Base-by-base conservation (phyloP, 768 basidiomycete genomes). In the Cantharellus cinnabarinus region DNA sequence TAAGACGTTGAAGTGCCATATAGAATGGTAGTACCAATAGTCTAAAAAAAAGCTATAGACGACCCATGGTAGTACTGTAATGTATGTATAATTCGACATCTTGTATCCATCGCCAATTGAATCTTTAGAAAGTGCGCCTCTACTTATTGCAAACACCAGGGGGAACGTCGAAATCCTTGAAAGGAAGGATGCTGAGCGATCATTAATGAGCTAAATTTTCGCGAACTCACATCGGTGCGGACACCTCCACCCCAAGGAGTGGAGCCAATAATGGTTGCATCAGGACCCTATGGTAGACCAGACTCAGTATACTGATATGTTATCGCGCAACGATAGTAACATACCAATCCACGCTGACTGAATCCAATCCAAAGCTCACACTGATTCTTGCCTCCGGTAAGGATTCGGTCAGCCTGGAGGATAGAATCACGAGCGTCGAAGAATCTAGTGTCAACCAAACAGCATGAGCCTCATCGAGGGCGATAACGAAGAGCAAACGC, bases 211-310 rank as follows among this genome's bases (percentile, higher is more conserved):
- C 20, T 29, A 29, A 29, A 29, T 29, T 29, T 29, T 29, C 20
- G 20, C 20, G 20, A 29, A 29, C 44, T 48, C 29, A 48, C 85
- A 64, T 89, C 78, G 15, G 75, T 76, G 62, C 91, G 77, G 57
- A 87, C 71, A 60, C 90, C 91, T 77, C 89, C 89, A 66, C 91
- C 91, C 91, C 91, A 95, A 15, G 89, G 90, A 4, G 87, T 88
- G 60, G 77, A 73, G 57, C 87, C 84, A 39, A 77, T 72, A 44
- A 97, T 78, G 14, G 63, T 71, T 2, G 94, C 87, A 65, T 90
- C 82, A 5, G 72, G 67, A 2, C 93, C 93, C 58, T 65, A 60
- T 3, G 14, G 20, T 29, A 20, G 0, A n/a, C 51, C 57, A 34
- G 63, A 53, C 52, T 10, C 10, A 39, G 50, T 4, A 10, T 15